These are phyloP conservation scores for Nakazawaea molendinolei DNA, from an alignment of 805 yeast genomes.

Conservation along the genomic window DNA sequence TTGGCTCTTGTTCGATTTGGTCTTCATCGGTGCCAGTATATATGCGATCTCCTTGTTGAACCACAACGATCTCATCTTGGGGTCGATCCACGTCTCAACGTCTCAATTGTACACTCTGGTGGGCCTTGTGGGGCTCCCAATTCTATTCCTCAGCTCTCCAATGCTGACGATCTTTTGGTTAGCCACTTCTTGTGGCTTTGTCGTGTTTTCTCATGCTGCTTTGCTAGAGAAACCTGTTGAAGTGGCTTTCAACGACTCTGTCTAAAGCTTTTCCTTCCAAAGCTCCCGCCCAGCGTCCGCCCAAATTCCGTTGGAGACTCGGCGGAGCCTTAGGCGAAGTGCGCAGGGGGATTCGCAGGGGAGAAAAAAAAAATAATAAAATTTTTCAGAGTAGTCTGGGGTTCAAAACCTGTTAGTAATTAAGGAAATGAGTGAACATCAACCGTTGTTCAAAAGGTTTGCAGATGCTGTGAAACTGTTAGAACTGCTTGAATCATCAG, in stretches of 20 bases:
- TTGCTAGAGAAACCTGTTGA: constrained; percentile 94
- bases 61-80: constrained; percentile 76
- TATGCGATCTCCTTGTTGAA: constrained; percentile 70
- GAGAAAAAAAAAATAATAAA: neutral
- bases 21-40: constrained; percentile 66
- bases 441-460: constrained; percentile 2
- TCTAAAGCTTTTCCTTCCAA: too few relatives aligned
- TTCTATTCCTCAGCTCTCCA: constrained; percentile 29
- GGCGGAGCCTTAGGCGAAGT: too few relatives aligned
- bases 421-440: constrained; percentile 1
- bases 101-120: constrained; percentile 82
- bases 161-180: constrained; percentile 88
- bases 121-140: constrained; percentile 51
- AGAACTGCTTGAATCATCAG: constrained; percentile 3
- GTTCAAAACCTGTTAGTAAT: neutral
- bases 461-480: neutral
- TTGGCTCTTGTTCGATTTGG: constrained; percentile 75
- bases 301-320: too few relatives aligned
- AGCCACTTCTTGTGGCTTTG: constrained; percentile 73
- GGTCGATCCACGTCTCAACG: constrained; percentile 63
- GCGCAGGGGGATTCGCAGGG: too few relatives aligned
- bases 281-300: too few relatives aligned
- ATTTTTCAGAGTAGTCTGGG: neutral
- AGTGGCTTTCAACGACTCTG: constrained; percentile 78
- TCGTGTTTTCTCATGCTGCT: constrained; percentile 81